Percentiles rank a stretch among this genome's conserved stretches.
Evolutionary conservation across 1,284 basidiomycete species (phyloP).

Genomic region (Rhodotorula sp.): DNA sequence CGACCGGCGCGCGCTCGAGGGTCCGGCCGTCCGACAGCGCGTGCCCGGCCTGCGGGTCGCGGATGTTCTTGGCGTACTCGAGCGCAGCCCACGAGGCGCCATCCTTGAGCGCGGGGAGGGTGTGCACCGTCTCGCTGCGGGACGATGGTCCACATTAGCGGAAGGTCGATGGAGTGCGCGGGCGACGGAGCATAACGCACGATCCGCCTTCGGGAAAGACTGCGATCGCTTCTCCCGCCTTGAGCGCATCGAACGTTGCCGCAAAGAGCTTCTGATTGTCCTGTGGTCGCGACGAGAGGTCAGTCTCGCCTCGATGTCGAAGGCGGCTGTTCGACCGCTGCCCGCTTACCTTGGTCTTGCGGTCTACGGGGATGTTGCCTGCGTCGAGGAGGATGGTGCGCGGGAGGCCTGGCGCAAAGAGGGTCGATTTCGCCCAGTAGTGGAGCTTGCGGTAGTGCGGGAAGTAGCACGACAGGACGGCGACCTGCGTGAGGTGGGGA

Average conservation of each 20-base stretch:
- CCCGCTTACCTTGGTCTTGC: conserved; percentile 67
- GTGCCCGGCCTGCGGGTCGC: conserved; percentile 52
- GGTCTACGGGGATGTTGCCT: conserved; percentile 93
- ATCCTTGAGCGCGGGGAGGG: conserved; percentile 90
- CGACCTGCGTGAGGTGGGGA: conserved; percentile 15
- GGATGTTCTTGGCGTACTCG: conserved; percentile 80
- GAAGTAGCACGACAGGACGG: conserved; percentile 60
- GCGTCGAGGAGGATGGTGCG: conserved; percentile 77
- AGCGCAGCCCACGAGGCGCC: conserved; percentile 94
- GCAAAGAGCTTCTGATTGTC: conserved; percentile 85
- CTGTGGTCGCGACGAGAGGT: background rate
- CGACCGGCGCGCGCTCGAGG: conserved; percentile 52
- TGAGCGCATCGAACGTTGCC: conserved; percentile 83
- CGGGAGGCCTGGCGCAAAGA: conserved; percentile 76
- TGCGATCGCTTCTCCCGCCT: conserved; percentile 75
- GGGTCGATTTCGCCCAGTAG: conserved; percentile 78
- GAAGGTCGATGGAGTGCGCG: conserved; percentile 41
- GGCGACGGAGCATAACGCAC: conserved; percentile 19
- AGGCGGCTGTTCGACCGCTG: background rate
- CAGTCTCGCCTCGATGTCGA: background rate
- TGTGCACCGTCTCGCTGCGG: conserved; percentile 68
- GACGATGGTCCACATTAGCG: conserved; percentile 34
- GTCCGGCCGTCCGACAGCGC: conserved; percentile 24
- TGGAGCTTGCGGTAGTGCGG: conserved; percentile 77
- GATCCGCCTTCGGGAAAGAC: conserved; percentile 83